Evolutionary conservation across 306 rosid species (phyloP), one percentile per base, ranked within the genome.

Genomic region (Pachyrhizus erosus): DNA sequence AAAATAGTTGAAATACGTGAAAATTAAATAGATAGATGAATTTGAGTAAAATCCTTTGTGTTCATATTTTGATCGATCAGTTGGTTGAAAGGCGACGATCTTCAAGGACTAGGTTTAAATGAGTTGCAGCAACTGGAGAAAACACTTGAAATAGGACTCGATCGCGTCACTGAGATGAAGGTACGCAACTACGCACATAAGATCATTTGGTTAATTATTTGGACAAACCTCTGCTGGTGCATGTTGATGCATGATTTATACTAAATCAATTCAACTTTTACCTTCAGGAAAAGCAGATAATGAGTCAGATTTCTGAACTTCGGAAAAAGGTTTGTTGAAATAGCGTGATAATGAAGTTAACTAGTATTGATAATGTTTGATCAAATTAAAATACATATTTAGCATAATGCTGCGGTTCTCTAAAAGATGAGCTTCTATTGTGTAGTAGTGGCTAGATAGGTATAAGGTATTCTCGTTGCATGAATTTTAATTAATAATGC

Each of bases 121-220:
- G 82, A 80, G 43, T 76, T 85, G 82, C 82, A 37, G 72, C 75
- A 80, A 17, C 52, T 85, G 60, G 85, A 85, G 79, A 80, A 85
- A 69, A 51, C 45, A 14, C 82, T 85, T 39, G 82, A 80, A 70
- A 75, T 5, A 18, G 82, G 85, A 69, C 79, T 80, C 15, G 14
- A 20, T 43, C 82, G 85, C 15, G 85, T 85, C 12, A 69, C 48
- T 37, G 79, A 48, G 24, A 70, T 66, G 0, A 85, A 80, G 87
- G 87, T 84, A 69, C 7, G 1, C n/a, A n/a, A n/a, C 1, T 27
- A 27, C 3, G 3, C 9, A 43, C 55, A 60, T 7, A 5, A 20
- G 34, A 13, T 49, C 17, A 20, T 11, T 60, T 12, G 5, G 8
- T 70, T 27, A 39, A 37, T 52, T 49, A 37, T 52, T 49, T 73